A percentile compares a stretch with the other conserved stretches of the same genome.
Conservation (phyloP, 2,329 filamentous ascomycete species). For the Aspergillus puulaauensis region DNA sequence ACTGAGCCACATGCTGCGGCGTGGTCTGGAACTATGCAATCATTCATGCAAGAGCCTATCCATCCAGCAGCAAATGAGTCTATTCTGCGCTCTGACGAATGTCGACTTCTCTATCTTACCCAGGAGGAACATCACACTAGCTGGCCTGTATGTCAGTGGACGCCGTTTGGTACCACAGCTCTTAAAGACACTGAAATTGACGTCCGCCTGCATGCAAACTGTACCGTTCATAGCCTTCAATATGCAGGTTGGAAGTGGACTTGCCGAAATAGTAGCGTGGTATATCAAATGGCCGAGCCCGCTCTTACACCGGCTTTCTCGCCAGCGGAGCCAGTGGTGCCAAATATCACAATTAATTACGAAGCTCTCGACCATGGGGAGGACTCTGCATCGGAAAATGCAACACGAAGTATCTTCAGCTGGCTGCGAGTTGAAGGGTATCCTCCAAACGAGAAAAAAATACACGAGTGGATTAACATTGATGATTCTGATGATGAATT, state of each 20-base stretch:
- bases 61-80: slow-evolving; percentile 2
- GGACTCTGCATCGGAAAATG: not conserved
- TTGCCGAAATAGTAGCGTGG: slow-evolving; percentile 1
- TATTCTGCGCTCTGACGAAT: slow-evolving; percentile 4
- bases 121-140: slow-evolving; percentile 4
- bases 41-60: slow-evolving; percentile 8
- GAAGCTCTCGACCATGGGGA: not conserved
- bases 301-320: not conserved
- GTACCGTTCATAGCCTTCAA: not conserved
- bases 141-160: slow-evolving; percentile 6
- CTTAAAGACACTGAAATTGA: slow-evolving; percentile 7
- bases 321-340: not conserved
- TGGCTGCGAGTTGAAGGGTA: slow-evolving; percentile 8
- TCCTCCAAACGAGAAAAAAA: slow-evolving; percentile 2
- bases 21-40: slow-evolving; percentile 5
- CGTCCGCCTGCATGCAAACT: slow-evolving; percentile 5
- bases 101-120: slow-evolving; percentile 4
- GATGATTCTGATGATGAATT: not conserved
- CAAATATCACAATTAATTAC: not conserved
- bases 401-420: slow-evolving; percentile 5
- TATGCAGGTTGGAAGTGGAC: slow-evolving; percentile 9
- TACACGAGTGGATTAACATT: slow-evolving; percentile 4
- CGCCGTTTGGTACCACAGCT: not conserved
- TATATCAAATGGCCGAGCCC: not conserved
- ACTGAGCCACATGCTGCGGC: slow-evolving; percentile 1